Conservation (phyloP, 345 rosid genomes). For the Salix purpurea region DNA sequence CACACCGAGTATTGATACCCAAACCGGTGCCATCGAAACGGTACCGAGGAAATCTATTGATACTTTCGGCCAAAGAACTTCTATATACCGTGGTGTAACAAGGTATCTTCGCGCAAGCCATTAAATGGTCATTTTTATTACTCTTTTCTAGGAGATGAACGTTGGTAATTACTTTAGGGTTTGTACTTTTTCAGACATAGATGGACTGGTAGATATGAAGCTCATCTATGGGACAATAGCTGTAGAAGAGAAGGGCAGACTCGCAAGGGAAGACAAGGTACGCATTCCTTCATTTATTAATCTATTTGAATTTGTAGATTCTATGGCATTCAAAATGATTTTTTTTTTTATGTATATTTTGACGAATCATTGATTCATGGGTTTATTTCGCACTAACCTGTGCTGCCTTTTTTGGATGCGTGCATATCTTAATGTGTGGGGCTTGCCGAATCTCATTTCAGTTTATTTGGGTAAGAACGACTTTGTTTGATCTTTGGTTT, state of each 20-base stretch:
- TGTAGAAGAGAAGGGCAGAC: slow-evolving; percentile 89
- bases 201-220: slow-evolving; percentile 87
- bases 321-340: neutral
- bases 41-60: slow-evolving; percentile 28
- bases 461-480: slow-evolving; percentile 28
- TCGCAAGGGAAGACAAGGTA: slow-evolving; percentile 82
- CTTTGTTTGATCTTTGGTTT: neutral
- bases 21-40: slow-evolving; percentile 17
- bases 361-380: neutral
- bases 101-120: neutral
- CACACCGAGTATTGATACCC: slow-evolving; percentile 6
- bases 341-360: neutral
- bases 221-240: slow-evolving; percentile 83
- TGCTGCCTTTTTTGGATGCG: slow-evolving; percentile 13
- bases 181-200: slow-evolving; percentile 47
- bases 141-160: neutral
- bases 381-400: slow-evolving; percentile 12
- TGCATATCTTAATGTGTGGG: slow-evolving; percentile 22
- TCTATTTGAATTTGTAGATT: neutral
- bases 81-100: slow-evolving; percentile 34
- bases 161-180: slow-evolving; percentile 5
- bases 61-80: slow-evolving; percentile 32
- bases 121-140: neutral
- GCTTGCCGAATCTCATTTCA: slow-evolving; percentile 11
- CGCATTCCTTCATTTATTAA: neutral